Base-by-base conservation (phyloP, 148 eudicot genomes). In the Fagopyrum esculentum region DNA sequence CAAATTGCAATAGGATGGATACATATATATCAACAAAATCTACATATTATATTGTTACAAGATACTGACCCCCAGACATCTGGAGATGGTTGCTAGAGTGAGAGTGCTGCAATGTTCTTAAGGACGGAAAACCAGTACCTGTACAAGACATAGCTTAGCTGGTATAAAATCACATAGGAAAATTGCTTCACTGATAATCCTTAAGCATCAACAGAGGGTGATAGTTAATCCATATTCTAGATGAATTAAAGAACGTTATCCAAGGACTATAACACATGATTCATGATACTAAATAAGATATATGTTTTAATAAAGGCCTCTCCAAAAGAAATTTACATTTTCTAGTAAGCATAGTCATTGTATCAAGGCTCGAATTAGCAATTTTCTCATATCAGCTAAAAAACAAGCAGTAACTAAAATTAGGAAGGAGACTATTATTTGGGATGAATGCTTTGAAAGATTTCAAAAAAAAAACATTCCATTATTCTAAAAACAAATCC, bases 31-130 rank as follows among this genome's bases (percentile, higher is more conserved):
- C 26, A 40, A 61, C 5, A 26, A 78, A 70, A 63, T 48, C 73
- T 22, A 57, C 45, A 22, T 66, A 22, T 22, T 4, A 48, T 50
- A 22, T n/a, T 49, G 4, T 9, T 22, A 54, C 45, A 76, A 45
- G 19, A 69, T 56, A 77, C 75, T 72, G 56, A 89, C 89, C 89
- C 78, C 79, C 49, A 12, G 88, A 52, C 56, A 80, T 73, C 57
- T 72, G 82, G 69, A 81, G 77, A 82, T 80, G 72, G 78, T 82
- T 77, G 22, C 64, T 73, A 44, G 55, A 29, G 30, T 61, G 74
- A 9, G 74, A 46, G 29, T 11, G 55, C 43, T 71, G 51, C 55
- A 47, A 46, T 46, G 51, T 71, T 71, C 51, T 71, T 10, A 49
- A 71, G n/a, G 74, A 71, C 6, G 74, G 12, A 45, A 71, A 26